Conservation (phyloP, 2,329 filamentous ascomycete species). For the Cladosporium sp. region DNA sequence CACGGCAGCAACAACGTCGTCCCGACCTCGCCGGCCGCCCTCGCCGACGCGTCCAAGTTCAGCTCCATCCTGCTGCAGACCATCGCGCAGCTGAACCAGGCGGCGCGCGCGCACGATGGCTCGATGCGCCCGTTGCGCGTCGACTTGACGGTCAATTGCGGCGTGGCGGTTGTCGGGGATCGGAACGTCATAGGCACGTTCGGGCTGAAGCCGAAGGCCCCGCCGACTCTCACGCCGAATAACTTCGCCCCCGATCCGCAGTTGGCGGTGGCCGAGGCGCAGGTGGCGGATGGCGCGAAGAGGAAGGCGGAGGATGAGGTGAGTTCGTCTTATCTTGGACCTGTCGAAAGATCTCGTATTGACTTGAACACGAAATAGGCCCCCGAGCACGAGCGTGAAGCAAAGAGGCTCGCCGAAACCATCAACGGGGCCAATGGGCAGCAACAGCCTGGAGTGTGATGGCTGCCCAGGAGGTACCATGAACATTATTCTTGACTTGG, state of each 20-base stretch:
- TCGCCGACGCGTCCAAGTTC: conserved; percentile 38
- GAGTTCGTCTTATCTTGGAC: background rate
- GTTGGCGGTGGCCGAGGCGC: background rate
- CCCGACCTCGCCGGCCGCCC: conserved; percentile 31
- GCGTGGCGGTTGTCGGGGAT: conserved; percentile 27
- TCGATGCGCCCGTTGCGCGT: conserved; percentile 43
- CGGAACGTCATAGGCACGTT: conserved; percentile 28
- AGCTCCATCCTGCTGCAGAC: conserved; percentile 42
- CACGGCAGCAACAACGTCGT: conserved; percentile 46
- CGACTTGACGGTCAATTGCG: conserved; percentile 36
- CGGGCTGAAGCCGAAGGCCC: conserved; percentile 22
- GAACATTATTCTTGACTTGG: no score
- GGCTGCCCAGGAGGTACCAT: no score
- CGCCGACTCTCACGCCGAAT: background rate
- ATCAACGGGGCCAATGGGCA: no score
- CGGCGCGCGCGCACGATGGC: conserved; percentile 21
- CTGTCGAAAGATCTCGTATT: background rate
- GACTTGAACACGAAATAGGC: conserved; percentile 1
- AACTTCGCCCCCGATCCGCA: conserved; percentile 2
- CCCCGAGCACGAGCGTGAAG: background rate
- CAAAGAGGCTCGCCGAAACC: background rate
- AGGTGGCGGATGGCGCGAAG: conserved; percentile 24
- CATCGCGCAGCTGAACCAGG: conserved; percentile 37
- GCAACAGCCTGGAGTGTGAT: no score
- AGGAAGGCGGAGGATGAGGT: conserved; percentile 24